Percentiles rank a stretch among this genome's conserved stretches.
phyloP scores from a whole-genome alignment of 2,329 filamentous ascomycete genomes.

The Hypomyces perniciosus region DNA sequence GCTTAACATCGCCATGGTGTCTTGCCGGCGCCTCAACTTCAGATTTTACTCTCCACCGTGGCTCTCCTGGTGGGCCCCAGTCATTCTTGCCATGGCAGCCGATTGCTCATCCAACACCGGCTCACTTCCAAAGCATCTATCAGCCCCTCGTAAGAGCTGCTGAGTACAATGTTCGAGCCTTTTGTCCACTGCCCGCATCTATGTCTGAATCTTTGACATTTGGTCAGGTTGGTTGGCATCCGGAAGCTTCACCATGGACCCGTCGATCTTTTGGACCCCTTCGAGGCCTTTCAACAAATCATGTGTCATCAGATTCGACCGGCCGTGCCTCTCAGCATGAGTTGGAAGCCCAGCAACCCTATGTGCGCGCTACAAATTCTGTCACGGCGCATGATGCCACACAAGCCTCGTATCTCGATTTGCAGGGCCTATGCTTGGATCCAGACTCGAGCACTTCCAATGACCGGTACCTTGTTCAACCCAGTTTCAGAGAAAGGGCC shows the following conservation, averaged over 20 bases:
- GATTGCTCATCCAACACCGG: slow-evolving; percentile 10
- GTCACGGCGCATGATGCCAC: background rate
- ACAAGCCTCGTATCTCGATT: background rate
- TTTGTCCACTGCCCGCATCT: slow-evolving; percentile 31
- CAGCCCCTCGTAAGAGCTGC: slow-evolving; percentile 30
- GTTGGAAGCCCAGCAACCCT: background rate
- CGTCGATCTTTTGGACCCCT: slow-evolving; percentile 4
- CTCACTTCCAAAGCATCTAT: slow-evolving; percentile 19
- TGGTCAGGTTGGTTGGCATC: slow-evolving; percentile 18
- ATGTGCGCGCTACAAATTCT: background rate
- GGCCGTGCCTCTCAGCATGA: background rate
- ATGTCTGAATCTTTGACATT: slow-evolving; percentile 26
- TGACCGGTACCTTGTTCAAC: slow-evolving; percentile 12
- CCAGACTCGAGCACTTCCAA: background rate
- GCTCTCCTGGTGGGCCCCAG: background rate
- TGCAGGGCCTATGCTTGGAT: background rate
- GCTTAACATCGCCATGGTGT: slow-evolving; percentile 7
- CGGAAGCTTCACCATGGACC: slow-evolving; percentile 11
- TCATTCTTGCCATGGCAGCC: slow-evolving; percentile 4
- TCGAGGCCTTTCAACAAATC: background rate
- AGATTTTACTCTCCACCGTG: slow-evolving; percentile 6
- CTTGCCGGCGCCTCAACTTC: background rate
- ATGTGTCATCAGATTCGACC: background rate
- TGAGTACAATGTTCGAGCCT: slow-evolving; percentile 33
- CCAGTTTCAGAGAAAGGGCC: slow-evolving; percentile 60